Evolutionary conservation across 2,329 filamentous ascomycete genomes (phyloP).

Genomic region (Tympanopsis confertula): DNA sequence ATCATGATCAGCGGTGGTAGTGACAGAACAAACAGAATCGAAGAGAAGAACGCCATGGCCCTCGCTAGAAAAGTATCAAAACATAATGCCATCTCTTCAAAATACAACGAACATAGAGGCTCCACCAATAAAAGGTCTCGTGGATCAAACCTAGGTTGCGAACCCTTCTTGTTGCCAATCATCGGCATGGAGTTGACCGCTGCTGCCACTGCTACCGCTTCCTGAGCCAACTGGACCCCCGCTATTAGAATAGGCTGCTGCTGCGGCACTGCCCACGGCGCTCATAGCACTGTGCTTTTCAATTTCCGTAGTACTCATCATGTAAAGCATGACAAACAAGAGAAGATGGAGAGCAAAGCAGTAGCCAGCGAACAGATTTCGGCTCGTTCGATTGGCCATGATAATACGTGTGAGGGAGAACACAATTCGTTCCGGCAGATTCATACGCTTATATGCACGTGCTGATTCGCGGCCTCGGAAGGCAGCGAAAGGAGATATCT

Average conservation of each 20-base stretch:
- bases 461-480: slow-evolving; percentile 90
- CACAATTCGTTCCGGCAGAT: slow-evolving; percentile 75
- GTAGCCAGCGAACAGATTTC: slow-evolving; percentile 89
- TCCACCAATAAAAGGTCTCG: no score
- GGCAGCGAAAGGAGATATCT: slow-evolving; percentile 88
- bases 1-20: no score
- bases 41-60: no score
- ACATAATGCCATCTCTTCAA: no score
- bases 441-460: slow-evolving; percentile 86
- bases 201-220: neutral
- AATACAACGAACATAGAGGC: no score
- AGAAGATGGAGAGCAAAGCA: slow-evolving; percentile 79
- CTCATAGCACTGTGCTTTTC: slow-evolving; percentile 32
- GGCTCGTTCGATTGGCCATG: slow-evolving; percentile 75
- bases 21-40: no score
- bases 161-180: neutral
- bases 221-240: slow-evolving; percentile 2
- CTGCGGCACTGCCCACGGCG: slow-evolving; percentile 14
- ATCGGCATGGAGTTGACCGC: neutral
- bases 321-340: slow-evolving; percentile 78
- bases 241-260: slow-evolving; percentile 38
- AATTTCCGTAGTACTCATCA: slow-evolving; percentile 60
- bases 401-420: slow-evolving; percentile 88
- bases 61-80: no score
- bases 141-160: no score